Conservation (phyloP, 2,329 filamentous ascomycete genomes). For the Cryphonectria carpinicola region DNA sequence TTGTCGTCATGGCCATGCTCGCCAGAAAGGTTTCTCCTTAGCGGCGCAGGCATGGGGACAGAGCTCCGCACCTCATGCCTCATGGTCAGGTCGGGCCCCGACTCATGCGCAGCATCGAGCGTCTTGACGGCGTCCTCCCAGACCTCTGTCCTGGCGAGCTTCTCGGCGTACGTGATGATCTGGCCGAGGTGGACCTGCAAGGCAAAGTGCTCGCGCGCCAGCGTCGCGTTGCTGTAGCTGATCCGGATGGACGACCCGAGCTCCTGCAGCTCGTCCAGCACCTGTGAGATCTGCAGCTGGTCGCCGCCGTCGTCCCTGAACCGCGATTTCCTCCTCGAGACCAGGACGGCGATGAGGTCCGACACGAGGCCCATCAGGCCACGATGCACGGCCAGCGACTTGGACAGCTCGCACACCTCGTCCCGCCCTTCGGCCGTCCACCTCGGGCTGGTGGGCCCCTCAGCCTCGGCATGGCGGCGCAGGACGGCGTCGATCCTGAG, state of each 20-base stretch:
- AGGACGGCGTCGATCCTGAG: conserved; percentile 29
- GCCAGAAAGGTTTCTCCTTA: not conserved
- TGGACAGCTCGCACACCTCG: conserved; percentile 29
- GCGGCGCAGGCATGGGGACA: conserved; percentile 6
- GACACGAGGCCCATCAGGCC: conserved; percentile 27
- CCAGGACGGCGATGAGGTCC: conserved; percentile 27
- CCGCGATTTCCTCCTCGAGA: conserved; percentile 17
- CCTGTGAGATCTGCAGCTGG: conserved; percentile 20
- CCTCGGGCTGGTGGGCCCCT: conserved; percentile 14
- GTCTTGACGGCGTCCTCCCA: conserved; percentile 25
- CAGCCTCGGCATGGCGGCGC: conserved; percentile 20
- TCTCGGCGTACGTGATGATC: conserved; percentile 23
- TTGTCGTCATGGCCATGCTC: not conserved
- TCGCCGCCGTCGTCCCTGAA: conserved; percentile 9
- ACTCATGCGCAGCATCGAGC: conserved; percentile 13
- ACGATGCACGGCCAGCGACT: conserved; percentile 31
- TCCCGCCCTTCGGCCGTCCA: conserved; percentile 29
- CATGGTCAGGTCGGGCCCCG: not conserved
- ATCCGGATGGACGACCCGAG: conserved; percentile 25
- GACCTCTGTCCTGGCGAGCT: conserved; percentile 16
- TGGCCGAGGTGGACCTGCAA: conserved; percentile 28
- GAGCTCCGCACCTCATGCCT: not conserved
- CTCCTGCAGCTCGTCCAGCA: conserved; percentile 22
- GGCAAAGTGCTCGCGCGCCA: conserved; percentile 28
- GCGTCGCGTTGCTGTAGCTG: conserved; percentile 27